Evolutionary conservation across 192 early-diverging fungal species (phyloP).

Genomic region (Spizellomyces punctatus): DNA sequence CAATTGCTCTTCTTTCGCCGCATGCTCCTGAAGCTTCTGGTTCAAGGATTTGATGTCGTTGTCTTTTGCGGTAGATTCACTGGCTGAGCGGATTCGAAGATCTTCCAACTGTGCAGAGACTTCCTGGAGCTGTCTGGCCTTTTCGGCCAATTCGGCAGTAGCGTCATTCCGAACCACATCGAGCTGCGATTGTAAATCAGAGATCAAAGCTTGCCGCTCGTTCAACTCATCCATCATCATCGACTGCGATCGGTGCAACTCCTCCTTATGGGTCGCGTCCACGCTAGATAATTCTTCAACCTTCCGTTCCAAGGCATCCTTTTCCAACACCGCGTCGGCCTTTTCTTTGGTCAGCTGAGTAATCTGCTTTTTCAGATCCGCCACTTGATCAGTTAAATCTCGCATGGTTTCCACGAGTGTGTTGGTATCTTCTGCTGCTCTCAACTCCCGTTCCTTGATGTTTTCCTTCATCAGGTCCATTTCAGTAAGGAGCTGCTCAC

Average conservation of each 20-base stretch:
- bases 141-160: not conserved
- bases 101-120: not conserved
- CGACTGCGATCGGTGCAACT: not conserved
- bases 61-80: not conserved
- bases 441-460: not conserved
- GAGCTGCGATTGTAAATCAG: not conserved
- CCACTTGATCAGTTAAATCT: not conserved
- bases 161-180: not conserved
- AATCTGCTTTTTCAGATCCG: conserved; percentile 6
- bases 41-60: not conserved
- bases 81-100: not conserved
- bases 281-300: not conserved
- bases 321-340: not conserved
- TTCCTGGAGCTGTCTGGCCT: not conserved
- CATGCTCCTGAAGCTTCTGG: not conserved
- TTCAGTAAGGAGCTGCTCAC: not conserved
- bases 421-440: not conserved
- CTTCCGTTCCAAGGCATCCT: not conserved
- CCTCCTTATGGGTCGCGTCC: no score
- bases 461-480: not conserved
- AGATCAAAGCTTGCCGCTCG: not conserved
- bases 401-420: conserved; percentile 14
- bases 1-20: not conserved
- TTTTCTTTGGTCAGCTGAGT: not conserved
- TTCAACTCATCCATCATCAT: not conserved